These are phyloP conservation scores for Mycena chlorophos DNA, from an alignment of 768 basidiomycete species.

Conservation along the genomic window DNA sequence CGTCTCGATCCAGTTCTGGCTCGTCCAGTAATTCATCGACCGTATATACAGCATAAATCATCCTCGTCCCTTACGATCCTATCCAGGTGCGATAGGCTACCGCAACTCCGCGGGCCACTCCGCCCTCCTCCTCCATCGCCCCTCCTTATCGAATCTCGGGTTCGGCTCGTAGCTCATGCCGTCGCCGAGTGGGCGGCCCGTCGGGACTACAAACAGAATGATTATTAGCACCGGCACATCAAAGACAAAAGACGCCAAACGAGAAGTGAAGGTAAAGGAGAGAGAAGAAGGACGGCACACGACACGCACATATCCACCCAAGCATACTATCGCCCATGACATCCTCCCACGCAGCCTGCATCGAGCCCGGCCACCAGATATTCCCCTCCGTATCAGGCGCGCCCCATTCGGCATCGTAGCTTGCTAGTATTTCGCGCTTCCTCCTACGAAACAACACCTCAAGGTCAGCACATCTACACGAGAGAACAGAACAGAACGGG, in stretches of 20 bases:
- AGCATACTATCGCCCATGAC: constrained; percentile 73
- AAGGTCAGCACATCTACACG: not conserved
- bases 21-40: no score
- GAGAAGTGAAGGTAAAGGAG: constrained; percentile 9
- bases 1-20: no score
- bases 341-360: constrained; percentile 66
- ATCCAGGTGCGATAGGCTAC: no score
- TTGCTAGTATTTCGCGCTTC: constrained; percentile 42
- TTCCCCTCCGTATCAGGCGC: constrained; percentile 71
- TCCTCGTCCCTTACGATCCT: no score
- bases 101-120: constrained; percentile 73
- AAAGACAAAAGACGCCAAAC: constrained; percentile 6
- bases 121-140: constrained; percentile 61
- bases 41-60: no score
- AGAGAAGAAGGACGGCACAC: no score
- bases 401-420: constrained; percentile 87
- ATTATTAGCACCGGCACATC: not conserved
- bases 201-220: constrained; percentile 47
- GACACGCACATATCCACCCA: constrained; percentile 86
- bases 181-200: constrained; percentile 49
- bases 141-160: constrained; percentile 70
- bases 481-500: no score
- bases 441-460: constrained; percentile 33
- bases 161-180: constrained; percentile 68
- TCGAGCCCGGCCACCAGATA: constrained; percentile 80